Percentiles rank a stretch among this genome's conserved stretches.
These are phyloP conservation scores for Lentinula detonsa DNA, from an alignment of 768 basidiomycete species.

Conservation along the genomic window DNA sequence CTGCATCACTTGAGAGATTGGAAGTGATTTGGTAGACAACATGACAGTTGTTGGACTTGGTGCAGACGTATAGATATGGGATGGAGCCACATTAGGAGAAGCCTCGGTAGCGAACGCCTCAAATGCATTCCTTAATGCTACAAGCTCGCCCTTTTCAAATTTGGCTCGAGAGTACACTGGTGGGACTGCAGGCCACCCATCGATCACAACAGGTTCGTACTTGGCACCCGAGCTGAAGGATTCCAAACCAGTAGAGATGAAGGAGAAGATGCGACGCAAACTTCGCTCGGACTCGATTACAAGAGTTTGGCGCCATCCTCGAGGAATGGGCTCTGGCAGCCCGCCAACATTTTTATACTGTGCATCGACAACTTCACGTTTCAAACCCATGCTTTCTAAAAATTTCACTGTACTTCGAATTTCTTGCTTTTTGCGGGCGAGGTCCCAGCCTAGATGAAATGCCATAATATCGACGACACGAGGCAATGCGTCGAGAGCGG, in stretches of 20 bases:
- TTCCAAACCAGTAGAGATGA: neutral
- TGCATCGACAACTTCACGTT: constrained; percentile 41
- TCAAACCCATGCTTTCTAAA: constrained; percentile 82
- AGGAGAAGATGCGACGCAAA: neutral
- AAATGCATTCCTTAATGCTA: constrained; percentile 32
- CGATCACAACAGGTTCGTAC: neutral
- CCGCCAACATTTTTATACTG: neutral
- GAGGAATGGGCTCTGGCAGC: constrained; percentile 3
- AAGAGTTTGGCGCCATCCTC: neutral
- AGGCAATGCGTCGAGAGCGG: constrained; percentile 78
- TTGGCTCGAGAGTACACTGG: constrained; percentile 30
- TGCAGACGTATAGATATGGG: neutral
- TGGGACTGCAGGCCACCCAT: neutral
- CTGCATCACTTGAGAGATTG: constrained; percentile 31
- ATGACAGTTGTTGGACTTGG: neutral
- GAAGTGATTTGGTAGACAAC: constrained; percentile 18
- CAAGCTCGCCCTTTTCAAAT: constrained; percentile 41
- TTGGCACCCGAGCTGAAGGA: neutral
- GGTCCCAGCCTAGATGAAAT: constrained; percentile 75
- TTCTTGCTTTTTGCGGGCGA: constrained; percentile 51
- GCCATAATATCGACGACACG: constrained; percentile 89
- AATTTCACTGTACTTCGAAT: constrained; percentile 55
- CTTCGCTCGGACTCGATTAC: neutral
- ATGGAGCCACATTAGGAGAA: neutral
- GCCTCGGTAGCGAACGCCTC: constrained; percentile 19